Base-by-base conservation (phyloP, 2,329 filamentous ascomycete species). In the Akanthomyces muscarius region DNA sequence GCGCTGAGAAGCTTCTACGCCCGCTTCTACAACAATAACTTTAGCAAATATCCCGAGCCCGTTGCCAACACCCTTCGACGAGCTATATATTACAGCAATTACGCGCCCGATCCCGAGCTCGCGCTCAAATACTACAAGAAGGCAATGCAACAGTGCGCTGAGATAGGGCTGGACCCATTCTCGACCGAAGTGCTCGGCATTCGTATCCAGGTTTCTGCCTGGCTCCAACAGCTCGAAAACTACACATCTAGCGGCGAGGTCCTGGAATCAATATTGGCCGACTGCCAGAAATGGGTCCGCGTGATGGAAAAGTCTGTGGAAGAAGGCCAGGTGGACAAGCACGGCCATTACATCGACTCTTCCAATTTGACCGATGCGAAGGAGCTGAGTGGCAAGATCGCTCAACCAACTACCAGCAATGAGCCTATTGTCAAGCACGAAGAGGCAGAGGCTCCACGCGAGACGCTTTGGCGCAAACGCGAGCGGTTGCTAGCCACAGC, bases 181-280 rank as follows among this genome's bases (percentile, higher is more conserved):
- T 93, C 90, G 4, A 90, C 97, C 69, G 93, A 97, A 73, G 88
- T 97, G 41, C 82, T 97, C 68, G 95, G 95, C 10, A 87, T 98
- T 59, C 91, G 92, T 71, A 88, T 98, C 57, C 87, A 93, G 72
- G 81, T 96, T 10, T 87, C 91, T 1, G 83, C 83, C 11, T 87
- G 96, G 81, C 82, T 97, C 66, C 91, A 97, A 75, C 88, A 89
- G 71, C 85, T 91, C 18, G 83, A 87, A 38, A 85, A 89, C 69
- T 87, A 87, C 70, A 81, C 85, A 25, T 85, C 87, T 63, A 87
- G 92, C 0, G 87, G 91, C 63, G 85, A 91, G 56, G 86, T 97
- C 4, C 77, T 97, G 38, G 91, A 96, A 74, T 84, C 86, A n/a
- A 81, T 96, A 48, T 82, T 89, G 66, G 76, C 74, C 5, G 92